Base-by-base conservation (phyloP, 495 filamentous ascomycete genomes). In the Schizothecium vesticola region DNA sequence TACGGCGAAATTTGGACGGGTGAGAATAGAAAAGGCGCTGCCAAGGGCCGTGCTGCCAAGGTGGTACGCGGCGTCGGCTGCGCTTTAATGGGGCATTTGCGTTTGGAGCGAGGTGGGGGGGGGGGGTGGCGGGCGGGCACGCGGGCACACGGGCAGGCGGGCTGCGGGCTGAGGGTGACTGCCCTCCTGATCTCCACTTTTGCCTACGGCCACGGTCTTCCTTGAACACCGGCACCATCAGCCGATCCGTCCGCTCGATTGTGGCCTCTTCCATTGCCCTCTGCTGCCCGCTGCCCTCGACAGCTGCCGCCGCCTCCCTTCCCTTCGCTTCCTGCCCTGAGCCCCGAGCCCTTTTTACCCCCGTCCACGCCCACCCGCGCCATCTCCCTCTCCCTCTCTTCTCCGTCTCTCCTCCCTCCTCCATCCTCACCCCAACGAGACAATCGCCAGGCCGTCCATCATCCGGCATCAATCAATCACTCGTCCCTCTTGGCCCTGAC, bases 211-310 rank as follows among this genome's bases (percentile, higher is more conserved):
- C 65, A 59, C 65, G 29, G 65, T 72, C 71, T 67, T 72, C 73
- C 71, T 72, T 63, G 61, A 64, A 69, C 74, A 74, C 76, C 76
- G 76, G 76, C 76, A 78, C 71, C 76, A 78, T 74, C 75, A 78
- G 75, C 76, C 76, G 76, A 78, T 77, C 75, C 76, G 76, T 74
- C 75, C 73, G 73, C 70, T 73, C 71, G 70, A 74, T 69, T 75
- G 70, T 73, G 72, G 73, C 33, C 33, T 19, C 29, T 36, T 36
- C 31, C 31, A 28, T 6, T 67, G 70, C 71, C 71, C 59, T 24
- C 61, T 21, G 63, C 61, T 21, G 63, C 31, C 36, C 62, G 67
- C 71, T 72, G 68, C 61, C 64, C 36, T 56, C 67, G 67, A 70
- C 67, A 60, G 67, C 74, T 73, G 75, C 75, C 74, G 75, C 75